These are phyloP conservation scores for Nicotiana benthamiana DNA, from an alignment of 257 asterid genomes.

Conservation along the genomic window DNA sequence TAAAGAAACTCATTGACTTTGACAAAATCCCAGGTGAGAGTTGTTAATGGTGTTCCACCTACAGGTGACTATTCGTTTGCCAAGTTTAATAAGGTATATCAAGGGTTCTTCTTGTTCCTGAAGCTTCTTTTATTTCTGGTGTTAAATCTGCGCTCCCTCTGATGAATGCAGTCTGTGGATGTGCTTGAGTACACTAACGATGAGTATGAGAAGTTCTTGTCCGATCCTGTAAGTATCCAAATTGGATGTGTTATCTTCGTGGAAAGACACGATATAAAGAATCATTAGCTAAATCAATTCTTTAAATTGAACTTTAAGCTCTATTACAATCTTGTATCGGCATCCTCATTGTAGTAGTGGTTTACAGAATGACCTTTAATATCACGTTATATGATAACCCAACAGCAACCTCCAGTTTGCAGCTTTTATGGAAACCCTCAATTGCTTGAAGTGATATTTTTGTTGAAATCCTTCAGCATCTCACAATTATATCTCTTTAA, in stretches of 20 bases:
- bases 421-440: background rate
- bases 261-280: background rate
- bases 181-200: conserved; percentile 84
- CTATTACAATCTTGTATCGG: background rate
- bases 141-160: background rate
- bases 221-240: conserved; percentile 54
- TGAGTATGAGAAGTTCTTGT: conserved; percentile 82
- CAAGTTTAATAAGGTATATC: conserved; percentile 75
- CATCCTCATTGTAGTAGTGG: background rate
- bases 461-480: background rate
- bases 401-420: background rate
- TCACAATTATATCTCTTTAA: background rate
- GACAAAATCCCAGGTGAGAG: conserved; percentile 57
- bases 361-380: background rate
- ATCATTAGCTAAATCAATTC: background rate
- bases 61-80: conserved; percentile 94
- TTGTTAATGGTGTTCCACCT: conserved; percentile 87
- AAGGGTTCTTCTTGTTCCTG: background rate
- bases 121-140: conserved; percentile 8
- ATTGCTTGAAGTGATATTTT: background rate
- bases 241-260: background rate
- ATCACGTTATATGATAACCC: background rate
- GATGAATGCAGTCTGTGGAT: conserved; percentile 68
- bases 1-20: background rate
- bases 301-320: background rate